Conservation (phyloP, 495 filamentous ascomycete species). For the Venustampulla echinocandica region DNA sequence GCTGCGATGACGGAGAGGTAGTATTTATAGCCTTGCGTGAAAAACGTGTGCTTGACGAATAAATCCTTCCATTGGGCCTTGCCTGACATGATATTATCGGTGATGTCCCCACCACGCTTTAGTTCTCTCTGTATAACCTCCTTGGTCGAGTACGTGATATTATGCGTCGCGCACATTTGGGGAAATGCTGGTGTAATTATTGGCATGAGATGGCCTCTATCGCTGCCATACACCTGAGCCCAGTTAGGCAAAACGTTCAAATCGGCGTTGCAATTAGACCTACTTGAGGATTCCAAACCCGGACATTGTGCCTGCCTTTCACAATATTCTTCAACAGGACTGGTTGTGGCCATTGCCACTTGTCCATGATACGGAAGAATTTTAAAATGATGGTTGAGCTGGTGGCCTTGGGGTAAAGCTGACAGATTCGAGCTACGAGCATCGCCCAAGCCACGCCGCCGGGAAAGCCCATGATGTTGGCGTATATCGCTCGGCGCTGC, state of each 20-base stretch:
- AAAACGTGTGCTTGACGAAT: conserved; percentile 83
- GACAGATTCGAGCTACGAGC: conserved; percentile 90
- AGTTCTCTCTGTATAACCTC: conserved; percentile 74
- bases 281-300: conserved; percentile 93
- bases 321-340: conserved; percentile 85
- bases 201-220: conserved; percentile 85
- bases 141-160: conserved; percentile 80
- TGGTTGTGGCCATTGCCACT: conserved; percentile 91
- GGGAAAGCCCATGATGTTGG: conserved; percentile 91
- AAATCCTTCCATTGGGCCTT: conserved; percentile 76
- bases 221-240: conserved; percentile 59
- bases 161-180: conserved; percentile 94
- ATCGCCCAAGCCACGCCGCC: conserved; percentile 98
- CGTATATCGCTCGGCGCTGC: conserved; percentile 84
- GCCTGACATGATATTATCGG: conserved; percentile 69
- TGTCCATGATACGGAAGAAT: conserved; percentile 85
- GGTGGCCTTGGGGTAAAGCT: conserved; percentile 90
- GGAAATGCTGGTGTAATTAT: conserved; percentile 96
- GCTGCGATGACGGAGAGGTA: conserved; percentile 86
- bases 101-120: conserved; percentile 64
- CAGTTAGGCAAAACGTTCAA: no score
- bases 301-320: conserved; percentile 66
- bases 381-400: conserved; percentile 77
- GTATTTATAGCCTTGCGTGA: conserved; percentile 86
- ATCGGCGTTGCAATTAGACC: no score